These are phyloP conservation scores for Teratosphaeria destructans DNA, from an alignment of 2,329 filamentous ascomycete genomes.

Conservation along the genomic window DNA sequence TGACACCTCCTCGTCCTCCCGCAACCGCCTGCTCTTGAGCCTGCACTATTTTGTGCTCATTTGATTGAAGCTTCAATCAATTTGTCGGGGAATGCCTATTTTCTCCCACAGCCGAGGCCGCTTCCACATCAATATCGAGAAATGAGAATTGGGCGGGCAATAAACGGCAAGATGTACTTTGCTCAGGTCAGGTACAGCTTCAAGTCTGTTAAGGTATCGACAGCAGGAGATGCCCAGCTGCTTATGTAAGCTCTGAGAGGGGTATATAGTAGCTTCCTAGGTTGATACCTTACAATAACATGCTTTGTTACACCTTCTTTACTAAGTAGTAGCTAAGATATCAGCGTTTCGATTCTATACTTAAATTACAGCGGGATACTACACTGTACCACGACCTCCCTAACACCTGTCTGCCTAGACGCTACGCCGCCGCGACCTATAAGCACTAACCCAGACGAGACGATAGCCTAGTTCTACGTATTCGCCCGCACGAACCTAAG, in stretches of 20 bases:
- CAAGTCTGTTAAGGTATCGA: neutral
- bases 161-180: neutral
- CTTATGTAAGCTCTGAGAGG: neutral
- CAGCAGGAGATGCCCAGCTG: no score
- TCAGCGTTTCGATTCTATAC: neutral
- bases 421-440: neutral
- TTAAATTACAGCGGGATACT: neutral
- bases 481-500: neutral
- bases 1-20: conserved; percentile 2
- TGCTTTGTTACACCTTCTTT: neutral
- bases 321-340: neutral
- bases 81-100: neutral
- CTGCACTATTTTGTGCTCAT: neutral
- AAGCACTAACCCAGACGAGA: neutral
- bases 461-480: neutral
- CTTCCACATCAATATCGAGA: neutral
- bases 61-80: neutral
- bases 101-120: neutral
- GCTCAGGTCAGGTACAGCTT: neutral
- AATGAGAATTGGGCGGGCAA: neutral
- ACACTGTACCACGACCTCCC: neutral
- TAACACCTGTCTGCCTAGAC: neutral
- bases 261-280: neutral
- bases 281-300: neutral
- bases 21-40: neutral